phyloP scores from a whole-genome alignment of 2,329 filamentous ascomycete species.

The Diaporthe sp. region DNA sequence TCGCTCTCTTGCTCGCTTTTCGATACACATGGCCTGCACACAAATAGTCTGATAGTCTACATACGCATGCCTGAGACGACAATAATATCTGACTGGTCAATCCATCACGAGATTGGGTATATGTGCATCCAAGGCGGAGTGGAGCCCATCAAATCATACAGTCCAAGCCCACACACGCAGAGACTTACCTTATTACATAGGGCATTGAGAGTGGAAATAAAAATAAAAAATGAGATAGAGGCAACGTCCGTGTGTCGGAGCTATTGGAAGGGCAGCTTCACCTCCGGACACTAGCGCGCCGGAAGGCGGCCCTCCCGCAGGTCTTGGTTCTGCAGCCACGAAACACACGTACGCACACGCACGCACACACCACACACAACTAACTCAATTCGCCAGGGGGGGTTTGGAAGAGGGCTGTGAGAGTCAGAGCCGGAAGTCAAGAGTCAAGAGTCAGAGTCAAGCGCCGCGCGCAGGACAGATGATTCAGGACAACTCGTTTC shows the following conservation, averaged over 20 bases:
- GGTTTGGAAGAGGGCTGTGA: neutral
- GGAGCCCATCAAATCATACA: neutral
- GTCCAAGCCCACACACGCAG: neutral
- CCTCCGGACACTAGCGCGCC: slow-evolving; percentile 7
- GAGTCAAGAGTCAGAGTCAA: neutral
- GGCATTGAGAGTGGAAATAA: neutral
- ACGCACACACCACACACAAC: neutral
- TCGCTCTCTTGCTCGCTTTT: slow-evolving; percentile 22
- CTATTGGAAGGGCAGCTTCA: slow-evolving; percentile 22
- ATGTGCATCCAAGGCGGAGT: neutral
- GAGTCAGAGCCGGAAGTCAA: neutral
- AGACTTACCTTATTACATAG: neutral
- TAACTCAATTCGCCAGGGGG: neutral
- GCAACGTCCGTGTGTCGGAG: slow-evolving; percentile 26
- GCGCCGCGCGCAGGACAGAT: neutral
- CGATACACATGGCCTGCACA: neutral
- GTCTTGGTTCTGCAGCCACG: slow-evolving; percentile 26
- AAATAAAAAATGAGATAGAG: neutral
- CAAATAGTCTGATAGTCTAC: neutral
- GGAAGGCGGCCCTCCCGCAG: slow-evolving; percentile 10
- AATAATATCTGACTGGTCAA: neutral
- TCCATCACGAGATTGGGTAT: neutral
- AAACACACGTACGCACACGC: neutral
- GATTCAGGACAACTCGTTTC: neutral
- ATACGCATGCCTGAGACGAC: neutral